phyloP scores from a whole-genome alignment of 2,329 filamentous ascomycete genomes.

The Parastagonospora nodorum region DNA sequence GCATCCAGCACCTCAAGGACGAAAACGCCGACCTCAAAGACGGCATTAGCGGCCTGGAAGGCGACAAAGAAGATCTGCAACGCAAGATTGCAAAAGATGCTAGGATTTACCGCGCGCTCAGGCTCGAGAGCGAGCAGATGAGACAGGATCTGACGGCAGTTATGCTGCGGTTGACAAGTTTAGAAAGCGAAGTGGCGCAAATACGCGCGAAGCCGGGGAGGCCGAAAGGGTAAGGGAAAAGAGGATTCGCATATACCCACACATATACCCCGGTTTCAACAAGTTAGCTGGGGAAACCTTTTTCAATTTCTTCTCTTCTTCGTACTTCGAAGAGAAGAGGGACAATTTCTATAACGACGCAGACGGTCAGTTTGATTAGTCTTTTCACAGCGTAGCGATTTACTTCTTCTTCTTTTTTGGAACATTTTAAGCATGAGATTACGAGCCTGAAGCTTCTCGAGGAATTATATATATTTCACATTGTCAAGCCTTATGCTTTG shows the following conservation, averaged over 20 bases:
- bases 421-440: no score
- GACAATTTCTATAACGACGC: no score
- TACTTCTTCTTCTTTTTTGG: no score
- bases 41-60: constrained; percentile 6
- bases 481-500: neutral
- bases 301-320: no score
- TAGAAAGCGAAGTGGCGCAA: neutral
- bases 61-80: constrained; percentile 11
- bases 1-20: constrained; percentile 25
- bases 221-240: neutral
- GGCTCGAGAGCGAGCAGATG: constrained; percentile 11
- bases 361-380: no score
- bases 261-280: neutral
- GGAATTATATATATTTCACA: no score
- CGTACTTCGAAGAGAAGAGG: no score
- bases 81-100: constrained; percentile 13
- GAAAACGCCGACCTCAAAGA: constrained; percentile 20
- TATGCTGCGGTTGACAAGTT: neutral
- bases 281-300: no score
- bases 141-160: neutral
- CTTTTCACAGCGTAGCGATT: no score
- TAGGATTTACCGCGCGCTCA: constrained; percentile 5
- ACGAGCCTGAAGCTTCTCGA: no score
- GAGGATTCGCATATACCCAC: neutral
- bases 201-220: neutral